A percentile compares a stretch with the other conserved stretches of the same genome.
phyloP scores from a whole-genome alignment of 352 stramenopile genomes.

The Plasmopara viticola region DNA sequence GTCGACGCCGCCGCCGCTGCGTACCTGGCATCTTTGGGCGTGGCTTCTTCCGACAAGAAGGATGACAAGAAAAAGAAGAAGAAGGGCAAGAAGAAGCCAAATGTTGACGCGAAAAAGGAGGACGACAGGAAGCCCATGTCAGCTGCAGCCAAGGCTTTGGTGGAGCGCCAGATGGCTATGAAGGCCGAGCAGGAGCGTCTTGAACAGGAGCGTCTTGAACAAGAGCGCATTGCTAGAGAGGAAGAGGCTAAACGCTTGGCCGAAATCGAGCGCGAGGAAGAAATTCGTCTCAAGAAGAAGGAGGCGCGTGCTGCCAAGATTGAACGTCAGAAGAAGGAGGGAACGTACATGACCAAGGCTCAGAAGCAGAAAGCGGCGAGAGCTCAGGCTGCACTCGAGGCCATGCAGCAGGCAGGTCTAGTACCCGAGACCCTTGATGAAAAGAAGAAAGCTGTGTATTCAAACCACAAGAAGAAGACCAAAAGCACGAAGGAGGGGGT shows the following conservation, averaged over 20 bases:
- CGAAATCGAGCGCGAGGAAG: constrained; percentile 46
- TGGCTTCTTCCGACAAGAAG: constrained; percentile 61
- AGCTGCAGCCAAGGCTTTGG: constrained; percentile 57
- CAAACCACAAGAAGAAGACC: constrained; percentile 84
- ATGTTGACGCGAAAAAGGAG: constrained; percentile 45
- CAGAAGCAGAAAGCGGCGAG: constrained; percentile 92
- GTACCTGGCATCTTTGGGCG: constrained; percentile 69
- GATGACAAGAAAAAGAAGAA: constrained; percentile 86
- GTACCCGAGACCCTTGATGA: constrained; percentile 54
- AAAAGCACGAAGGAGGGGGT: constrained; percentile 43
- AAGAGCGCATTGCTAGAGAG: constrained; percentile 59
- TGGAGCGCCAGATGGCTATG: constrained; percentile 67
- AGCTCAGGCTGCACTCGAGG: constrained; percentile 85
- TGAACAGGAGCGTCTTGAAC: constrained; percentile 47
- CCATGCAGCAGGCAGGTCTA: constrained; percentile 90
- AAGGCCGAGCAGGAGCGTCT: constrained; percentile 72
- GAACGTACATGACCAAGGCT: constrained; percentile 99
- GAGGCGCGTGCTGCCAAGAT: constrained; percentile 82
- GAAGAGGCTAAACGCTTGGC: constrained; percentile 51
- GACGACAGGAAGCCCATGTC: constrained; percentile 70
- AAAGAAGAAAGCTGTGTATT: constrained; percentile 90
- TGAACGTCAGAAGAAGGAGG: constrained; percentile 93
- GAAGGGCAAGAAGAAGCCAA: constrained; percentile 74
- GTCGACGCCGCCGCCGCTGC: constrained; percentile 68
- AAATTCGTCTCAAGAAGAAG: constrained; percentile 74